Conservation (phyloP, 192 early-diverging fungal species). For the Cetraspora pellucida region DNA sequence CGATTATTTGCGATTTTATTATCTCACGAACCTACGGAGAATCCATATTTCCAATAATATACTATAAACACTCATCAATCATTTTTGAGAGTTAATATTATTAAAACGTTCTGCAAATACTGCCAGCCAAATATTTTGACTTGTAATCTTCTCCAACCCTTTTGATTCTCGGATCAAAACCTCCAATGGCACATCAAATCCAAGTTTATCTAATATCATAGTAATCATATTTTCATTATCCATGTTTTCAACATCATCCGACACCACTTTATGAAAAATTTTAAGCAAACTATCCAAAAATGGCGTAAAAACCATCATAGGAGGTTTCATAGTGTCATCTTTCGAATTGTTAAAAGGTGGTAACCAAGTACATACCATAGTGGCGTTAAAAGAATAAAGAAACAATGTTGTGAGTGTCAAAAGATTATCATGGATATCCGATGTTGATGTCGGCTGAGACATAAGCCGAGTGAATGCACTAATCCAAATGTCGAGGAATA, state of each 20-base stretch:
- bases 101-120: not conserved
- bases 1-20: too few species aligned
- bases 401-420: not conserved
- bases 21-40: too few species aligned
- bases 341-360: not conserved
- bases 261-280: not conserved
- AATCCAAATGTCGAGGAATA: conserved; percentile 12
- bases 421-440: not conserved
- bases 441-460: not conserved
- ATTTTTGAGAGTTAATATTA: not conserved
- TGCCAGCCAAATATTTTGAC: not conserved
- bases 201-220: conserved; percentile 11
- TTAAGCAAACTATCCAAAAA: not conserved
- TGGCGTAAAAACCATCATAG: not conserved
- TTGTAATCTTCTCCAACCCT: not conserved
- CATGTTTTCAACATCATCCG: not conserved
- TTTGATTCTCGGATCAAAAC: not conserved
- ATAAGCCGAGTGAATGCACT: not conserved
- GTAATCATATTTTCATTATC: not conserved
- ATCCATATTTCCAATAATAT: too few species aligned
- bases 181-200: conserved; percentile 18
- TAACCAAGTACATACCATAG: not conserved
- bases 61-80: too few species aligned
- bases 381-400: conserved; percentile 6
- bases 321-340: not conserved